Evolutionary conservation across 139 green algal species (phyloP).

Genomic region (Picochlorum sp.): DNA sequence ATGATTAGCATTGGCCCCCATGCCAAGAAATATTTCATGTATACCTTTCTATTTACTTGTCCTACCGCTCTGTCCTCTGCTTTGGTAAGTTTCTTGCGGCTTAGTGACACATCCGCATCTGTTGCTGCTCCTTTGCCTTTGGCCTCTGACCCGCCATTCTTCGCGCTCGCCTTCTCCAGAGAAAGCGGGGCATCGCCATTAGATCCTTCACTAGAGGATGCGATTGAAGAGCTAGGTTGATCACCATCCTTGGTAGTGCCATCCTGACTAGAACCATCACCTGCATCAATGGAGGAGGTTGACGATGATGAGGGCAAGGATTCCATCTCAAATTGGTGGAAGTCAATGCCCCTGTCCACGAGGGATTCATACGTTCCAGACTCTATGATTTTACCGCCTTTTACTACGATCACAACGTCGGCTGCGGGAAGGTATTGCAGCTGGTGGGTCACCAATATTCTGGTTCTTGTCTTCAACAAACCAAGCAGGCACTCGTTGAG

Average conservation of each 20-base stretch:
- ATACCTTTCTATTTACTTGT: constrained; percentile 56
- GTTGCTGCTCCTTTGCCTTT: neutral
- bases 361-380: constrained; percentile 51
- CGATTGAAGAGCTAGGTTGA: no score
- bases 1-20: constrained; percentile 57
- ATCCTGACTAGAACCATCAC: neutral
- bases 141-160: neutral
- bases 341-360: constrained; percentile 37
- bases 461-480: constrained; percentile 50
- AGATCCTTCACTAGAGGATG: no score
- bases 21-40: constrained; percentile 61
- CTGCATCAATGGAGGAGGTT: neutral
- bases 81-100: constrained; percentile 26
- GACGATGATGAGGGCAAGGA: constrained; percentile 4
- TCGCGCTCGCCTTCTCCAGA: no score
- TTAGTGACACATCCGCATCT: constrained; percentile 17
- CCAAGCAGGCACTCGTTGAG: constrained; percentile 58
- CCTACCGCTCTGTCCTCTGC: constrained; percentile 63
- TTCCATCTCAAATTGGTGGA: constrained; percentile 29
- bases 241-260: no score
- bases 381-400: constrained; percentile 59
- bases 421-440: constrained; percentile 78
- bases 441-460: constrained; percentile 78
- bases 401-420: constrained; percentile 79
- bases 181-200: no score